Percentiles rank a stretch among this genome's conserved stretches.
Evolutionary conservation across 2,329 filamentous ascomycete species (phyloP).

Genomic region (Cladosporium cucumerinum): DNA sequence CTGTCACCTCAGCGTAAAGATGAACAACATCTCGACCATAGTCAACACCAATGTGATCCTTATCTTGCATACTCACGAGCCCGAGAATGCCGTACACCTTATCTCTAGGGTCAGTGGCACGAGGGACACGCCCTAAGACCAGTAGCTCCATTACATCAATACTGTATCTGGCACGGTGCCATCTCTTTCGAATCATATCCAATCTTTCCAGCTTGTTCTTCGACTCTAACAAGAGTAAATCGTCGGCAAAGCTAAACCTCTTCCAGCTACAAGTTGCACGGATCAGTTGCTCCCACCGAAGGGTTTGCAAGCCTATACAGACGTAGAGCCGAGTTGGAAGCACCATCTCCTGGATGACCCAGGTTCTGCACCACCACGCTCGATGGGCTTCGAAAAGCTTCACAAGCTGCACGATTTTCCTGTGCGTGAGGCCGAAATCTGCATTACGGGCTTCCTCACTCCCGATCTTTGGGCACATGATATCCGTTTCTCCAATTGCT

Average conservation of each 20-base stretch:
- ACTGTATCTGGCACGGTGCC: not conserved
- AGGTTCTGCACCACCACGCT: slow-evolving; percentile 1
- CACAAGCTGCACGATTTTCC: not conserved
- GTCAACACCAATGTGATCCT: not conserved
- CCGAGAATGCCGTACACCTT: not conserved
- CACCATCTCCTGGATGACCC: slow-evolving; percentile 1
- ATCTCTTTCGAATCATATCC: not conserved
- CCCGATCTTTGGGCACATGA: not conserved
- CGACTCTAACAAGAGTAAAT: too few species aligned
- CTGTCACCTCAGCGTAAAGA: not conserved
- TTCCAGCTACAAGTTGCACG: too few species aligned
- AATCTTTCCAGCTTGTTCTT: too few species aligned
- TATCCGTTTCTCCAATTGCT: too few species aligned
- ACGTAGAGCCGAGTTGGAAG: not conserved
- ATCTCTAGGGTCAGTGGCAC: not conserved
- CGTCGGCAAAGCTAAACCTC: too few species aligned
- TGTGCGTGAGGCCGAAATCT: not conserved
- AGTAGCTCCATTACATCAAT: not conserved
- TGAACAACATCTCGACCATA: not conserved
- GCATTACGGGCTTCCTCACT: not conserved
- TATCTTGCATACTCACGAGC: not conserved
- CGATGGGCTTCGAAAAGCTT: not conserved
- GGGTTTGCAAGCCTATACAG: not conserved
- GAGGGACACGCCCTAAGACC: not conserved
- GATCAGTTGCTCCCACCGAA: not conserved